Base-by-base conservation (phyloP, 2,329 filamentous ascomycete genomes). In the Trichoderma sp. region DNA sequence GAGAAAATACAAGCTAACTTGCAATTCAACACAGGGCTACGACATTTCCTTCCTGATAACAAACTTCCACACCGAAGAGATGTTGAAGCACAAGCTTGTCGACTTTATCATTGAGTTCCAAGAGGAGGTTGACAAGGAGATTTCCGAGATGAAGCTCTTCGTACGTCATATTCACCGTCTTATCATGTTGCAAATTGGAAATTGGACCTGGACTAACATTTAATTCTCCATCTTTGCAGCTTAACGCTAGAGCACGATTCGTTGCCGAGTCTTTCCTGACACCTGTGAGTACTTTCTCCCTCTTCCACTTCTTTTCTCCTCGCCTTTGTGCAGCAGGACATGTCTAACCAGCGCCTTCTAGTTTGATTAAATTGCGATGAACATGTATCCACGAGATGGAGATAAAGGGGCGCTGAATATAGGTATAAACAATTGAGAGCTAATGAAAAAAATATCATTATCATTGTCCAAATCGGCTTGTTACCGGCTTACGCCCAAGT, bases 81-180 rank as follows among this genome's bases (percentile, higher is more conserved):
- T 99, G 94, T 81, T 98, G 79, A 98, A 98, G 86, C 95, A 99
- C 80, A 98, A 99, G 85, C 86, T 99, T 75, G 96, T 99, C 40
- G 61, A 64, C 49, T 64, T 64, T 29, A 97, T 99, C 75, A 97
- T 99, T 73, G 91, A 98, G 78, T 99, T 99, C 78, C 98, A 99
- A 95, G 95, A 99, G 81, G 96, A 99, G 80, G 96, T 99, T 5
- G 96, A 99, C 81, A 99, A 99, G 86, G 96, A 99, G 82, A 99
- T 99, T 71, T 98, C 96, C 3, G 96, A 99, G 83, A 98, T 99
- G 96, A 99, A 99, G 87, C 91, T 99, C 76, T 99, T 99, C 82
- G 95, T 97, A 87, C 75, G 93, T 66, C n/a, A 3, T 49, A n/a
- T 35, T n/a, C 29, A 21, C 33, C 29, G 13, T 10, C 16, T 33